phyloP scores from a whole-genome alignment of 108 stramenopile genomes.

The Schizochytrium sp. region DNA sequence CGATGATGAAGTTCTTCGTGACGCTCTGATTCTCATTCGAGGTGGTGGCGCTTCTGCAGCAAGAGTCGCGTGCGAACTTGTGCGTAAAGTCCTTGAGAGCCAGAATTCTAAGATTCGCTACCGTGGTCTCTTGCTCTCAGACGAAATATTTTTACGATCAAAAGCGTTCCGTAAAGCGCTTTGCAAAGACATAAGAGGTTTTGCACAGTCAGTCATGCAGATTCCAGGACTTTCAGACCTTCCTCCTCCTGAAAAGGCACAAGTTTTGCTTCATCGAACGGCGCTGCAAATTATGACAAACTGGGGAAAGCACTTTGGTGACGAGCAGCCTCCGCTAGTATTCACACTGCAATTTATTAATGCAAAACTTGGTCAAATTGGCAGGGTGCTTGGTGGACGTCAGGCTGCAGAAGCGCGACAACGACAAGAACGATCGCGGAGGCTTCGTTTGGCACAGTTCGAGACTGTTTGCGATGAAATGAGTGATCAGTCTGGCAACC shows the following conservation, averaged over 20 bases:
- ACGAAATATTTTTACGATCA: neutral
- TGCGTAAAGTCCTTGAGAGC: neutral
- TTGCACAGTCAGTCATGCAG: neutral
- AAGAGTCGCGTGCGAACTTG: neutral
- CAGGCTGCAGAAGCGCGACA: neutral
- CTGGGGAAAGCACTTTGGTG: conserved; percentile 29
- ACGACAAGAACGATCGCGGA: neutral
- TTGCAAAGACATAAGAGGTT: neutral
- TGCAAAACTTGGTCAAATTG: neutral
- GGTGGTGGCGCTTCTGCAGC: conserved; percentile 15
- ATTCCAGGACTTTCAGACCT: conserved; percentile 25
- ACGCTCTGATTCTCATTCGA: neutral
- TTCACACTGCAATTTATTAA: neutral
- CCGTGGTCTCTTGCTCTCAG: neutral
- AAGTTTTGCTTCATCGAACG: conserved; percentile 15
- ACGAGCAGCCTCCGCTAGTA: conserved; percentile 1
- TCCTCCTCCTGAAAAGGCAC: conserved; percentile 20
- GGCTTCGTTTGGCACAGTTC: neutral
- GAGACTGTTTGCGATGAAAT: conserved; percentile 37
- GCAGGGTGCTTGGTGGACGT: conserved; percentile 9
- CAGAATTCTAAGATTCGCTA: conserved; percentile 23
- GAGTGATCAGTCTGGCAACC: neutral
- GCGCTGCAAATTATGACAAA: neutral
- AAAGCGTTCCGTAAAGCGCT: neutral
- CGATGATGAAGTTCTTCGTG: neutral